Conservation (phyloP, 306 rosid species). For the Luffa acutangula region DNA sequence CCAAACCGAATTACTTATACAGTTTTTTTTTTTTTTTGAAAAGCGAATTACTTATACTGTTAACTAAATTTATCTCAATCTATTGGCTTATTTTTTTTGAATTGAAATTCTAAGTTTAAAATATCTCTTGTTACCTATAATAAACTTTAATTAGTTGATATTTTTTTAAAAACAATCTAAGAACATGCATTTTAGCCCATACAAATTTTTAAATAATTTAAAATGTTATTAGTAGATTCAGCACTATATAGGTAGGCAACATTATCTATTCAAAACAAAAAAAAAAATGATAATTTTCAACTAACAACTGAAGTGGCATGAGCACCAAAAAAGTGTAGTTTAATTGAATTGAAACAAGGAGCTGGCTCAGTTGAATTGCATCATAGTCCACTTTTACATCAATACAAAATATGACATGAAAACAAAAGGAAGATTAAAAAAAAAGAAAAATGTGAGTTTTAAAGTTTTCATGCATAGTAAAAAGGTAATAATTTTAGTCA, state of each 20-base stretch:
- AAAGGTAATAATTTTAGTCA: background rate
- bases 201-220: background rate
- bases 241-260: background rate
- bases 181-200: background rate
- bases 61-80: too few relatives aligned
- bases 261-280: background rate
- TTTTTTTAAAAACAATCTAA: too few relatives aligned
- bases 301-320: background rate
- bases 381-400: background rate
- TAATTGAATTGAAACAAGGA: background rate
- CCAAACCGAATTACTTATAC: too few relatives aligned
- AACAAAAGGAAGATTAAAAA: background rate
- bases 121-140: too few relatives aligned
- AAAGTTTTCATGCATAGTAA: background rate
- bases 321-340: background rate
- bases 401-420: background rate
- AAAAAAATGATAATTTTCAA: background rate
- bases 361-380: background rate
- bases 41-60: too few relatives aligned
- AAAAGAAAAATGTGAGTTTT: background rate
- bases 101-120: too few relatives aligned
- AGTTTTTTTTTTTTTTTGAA: too few relatives aligned
- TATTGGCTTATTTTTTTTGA: too few relatives aligned
- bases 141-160: too few relatives aligned
- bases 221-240: background rate